phyloP scores from a whole-genome alignment of 495 filamentous ascomycete genomes.

The Pseudevernia furfuracea region DNA sequence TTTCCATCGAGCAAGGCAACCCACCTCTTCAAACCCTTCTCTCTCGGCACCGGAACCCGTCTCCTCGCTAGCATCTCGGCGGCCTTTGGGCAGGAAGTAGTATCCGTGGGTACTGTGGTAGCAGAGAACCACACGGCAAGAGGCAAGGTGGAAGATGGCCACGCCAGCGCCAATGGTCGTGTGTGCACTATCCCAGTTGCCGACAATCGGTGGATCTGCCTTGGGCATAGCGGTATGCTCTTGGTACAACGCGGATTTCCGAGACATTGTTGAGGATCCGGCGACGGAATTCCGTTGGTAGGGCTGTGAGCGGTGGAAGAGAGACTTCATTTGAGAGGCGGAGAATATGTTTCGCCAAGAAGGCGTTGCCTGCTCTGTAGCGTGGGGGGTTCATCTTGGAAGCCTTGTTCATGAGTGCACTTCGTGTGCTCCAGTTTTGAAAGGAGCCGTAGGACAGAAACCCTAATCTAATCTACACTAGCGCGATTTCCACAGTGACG shows the following conservation, averaged over 20 bases:
- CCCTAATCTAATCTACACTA: conserved; percentile 1
- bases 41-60: conserved; percentile 34
- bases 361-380: background rate
- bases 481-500: background rate
- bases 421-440: background rate
- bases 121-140: conserved; percentile 39
- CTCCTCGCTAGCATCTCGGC: conserved; percentile 38
- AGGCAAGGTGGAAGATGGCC: conserved; percentile 43
- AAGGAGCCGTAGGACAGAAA: background rate
- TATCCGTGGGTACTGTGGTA: conserved; percentile 34
- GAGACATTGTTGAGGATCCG: background rate
- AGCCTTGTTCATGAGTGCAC: background rate
- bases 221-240: background rate
- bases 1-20: background rate
- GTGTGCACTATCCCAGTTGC: conserved; percentile 20
- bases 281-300: background rate
- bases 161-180: conserved; percentile 36
- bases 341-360: too few relatives aligned
- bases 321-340: background rate
- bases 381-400: background rate
- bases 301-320: conserved; percentile 11
- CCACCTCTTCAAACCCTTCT: conserved; percentile 44
- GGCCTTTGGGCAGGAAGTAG: conserved; percentile 43
- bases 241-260: background rate
- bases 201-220: conserved; percentile 17